Conservation (phyloP, 164 flowering plant genomes). For the Euptelea pleiosperma region DNA sequence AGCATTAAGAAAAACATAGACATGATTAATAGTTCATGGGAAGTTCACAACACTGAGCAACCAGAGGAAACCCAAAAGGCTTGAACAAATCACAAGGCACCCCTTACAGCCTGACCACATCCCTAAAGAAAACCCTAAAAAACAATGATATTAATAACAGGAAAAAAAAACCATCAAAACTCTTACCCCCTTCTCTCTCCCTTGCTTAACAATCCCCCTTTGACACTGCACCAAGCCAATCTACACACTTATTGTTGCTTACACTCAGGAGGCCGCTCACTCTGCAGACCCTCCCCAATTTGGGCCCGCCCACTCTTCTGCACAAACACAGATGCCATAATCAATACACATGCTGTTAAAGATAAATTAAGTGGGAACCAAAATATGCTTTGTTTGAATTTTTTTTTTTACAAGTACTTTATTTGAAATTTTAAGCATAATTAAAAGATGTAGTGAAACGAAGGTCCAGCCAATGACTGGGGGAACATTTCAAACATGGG, state of each 20-base stretch:
- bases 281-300: constrained; percentile 29
- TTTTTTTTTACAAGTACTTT: no score
- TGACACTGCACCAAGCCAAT: background rate
- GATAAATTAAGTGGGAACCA: background rate
- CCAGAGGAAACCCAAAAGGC: background rate
- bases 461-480: constrained; percentile 30
- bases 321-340: background rate
- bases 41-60: constrained; percentile 7
- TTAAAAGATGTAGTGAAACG: background rate
- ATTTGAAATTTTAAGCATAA: no score
- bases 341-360: background rate
- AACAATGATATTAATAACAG: background rate
- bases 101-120: no score
- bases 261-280: constrained; percentile 37
- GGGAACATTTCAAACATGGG: constrained; percentile 4
- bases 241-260: constrained; percentile 32
- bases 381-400: no score
- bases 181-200: background rate
- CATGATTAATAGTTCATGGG: constrained; percentile 4
- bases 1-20: background rate
- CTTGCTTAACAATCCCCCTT: background rate
- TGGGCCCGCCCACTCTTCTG: constrained; percentile 48
- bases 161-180: constrained; percentile 12
- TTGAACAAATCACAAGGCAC: background rate
- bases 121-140: background rate